Evolutionary conservation across 164 flowering plant species (phyloP).

Genomic region (Piper longum): DNA sequence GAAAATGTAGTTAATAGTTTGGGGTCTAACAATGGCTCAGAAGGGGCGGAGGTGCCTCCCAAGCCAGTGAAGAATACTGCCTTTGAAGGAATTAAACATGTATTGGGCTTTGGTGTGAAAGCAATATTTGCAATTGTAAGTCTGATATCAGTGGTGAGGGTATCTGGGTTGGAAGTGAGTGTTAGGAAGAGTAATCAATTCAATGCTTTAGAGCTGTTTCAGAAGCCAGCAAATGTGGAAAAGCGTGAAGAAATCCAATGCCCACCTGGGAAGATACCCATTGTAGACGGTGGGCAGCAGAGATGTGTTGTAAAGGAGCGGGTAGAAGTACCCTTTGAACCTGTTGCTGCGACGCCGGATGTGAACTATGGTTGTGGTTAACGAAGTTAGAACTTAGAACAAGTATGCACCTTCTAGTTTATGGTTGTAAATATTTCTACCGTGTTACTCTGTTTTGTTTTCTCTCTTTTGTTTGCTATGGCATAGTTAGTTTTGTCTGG

Average conservation of each 20-base stretch:
- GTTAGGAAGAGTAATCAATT: constrained; percentile 19
- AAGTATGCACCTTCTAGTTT: background rate
- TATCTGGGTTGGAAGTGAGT: constrained; percentile 57
- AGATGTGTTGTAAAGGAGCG: constrained; percentile 89
- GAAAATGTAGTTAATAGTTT: constrained; percentile 22
- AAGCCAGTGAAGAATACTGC: constrained; percentile 13
- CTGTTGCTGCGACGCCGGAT: constrained; percentile 43
- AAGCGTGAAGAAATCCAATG: constrained; percentile 24
- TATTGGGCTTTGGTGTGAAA: constrained; percentile 43
- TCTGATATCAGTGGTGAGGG: constrained; percentile 41
- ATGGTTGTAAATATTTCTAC: constrained; percentile 5
- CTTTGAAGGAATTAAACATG: constrained; percentile 20
- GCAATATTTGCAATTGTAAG: constrained; percentile 49
- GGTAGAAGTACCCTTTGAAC: constrained; percentile 67
- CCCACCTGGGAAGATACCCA: constrained; percentile 76
- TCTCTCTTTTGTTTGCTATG: too few species aligned
- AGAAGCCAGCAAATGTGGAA: constrained; percentile 15
- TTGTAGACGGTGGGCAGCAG: constrained; percentile 55
- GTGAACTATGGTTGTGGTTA: constrained; percentile 80
- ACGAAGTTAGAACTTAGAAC: background rate
- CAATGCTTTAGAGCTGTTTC: constrained; percentile 24
- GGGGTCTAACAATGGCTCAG: constrained; percentile 8
- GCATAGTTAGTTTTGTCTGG: too few species aligned
- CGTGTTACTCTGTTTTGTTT: background rate
- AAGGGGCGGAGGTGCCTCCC: constrained; percentile 9